Base-by-base conservation (phyloP, 2,329 filamentous ascomycete species). In the Colletotrichum sp. region DNA sequence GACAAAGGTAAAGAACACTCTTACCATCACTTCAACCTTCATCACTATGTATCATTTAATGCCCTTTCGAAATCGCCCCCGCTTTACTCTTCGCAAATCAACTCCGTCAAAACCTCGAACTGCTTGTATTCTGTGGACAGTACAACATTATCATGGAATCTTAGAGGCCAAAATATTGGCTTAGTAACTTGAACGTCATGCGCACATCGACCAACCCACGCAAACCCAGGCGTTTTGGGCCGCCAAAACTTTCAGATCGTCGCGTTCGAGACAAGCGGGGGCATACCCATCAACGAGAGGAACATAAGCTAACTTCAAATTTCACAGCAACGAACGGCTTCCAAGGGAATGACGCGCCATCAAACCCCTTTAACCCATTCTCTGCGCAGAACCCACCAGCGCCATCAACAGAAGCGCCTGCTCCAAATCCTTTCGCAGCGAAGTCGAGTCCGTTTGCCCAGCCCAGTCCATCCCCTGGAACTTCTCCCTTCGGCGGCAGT, bases 1-100 rank as follows among this genome's bases (percentile, higher is more conserved):
- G 61, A 60, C 43, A 67, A 72, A 71, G 60, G 74, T 76, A 76
- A 74, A 74, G 70, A 73, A 64, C 28, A 24, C 61, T 69, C 64
- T 66, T 60, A 18, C 36, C 64, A 60, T 18, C 28, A 61, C 34
- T 39, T 65, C 26, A 39, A 24, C n/a, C 34, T 18, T 13, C 60
- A 28, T 30, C 57, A 26, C 63, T 36, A 32, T 9, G 21, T 65
- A 10, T 13, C 24, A 24, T 30, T 34, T 43, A 64, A 21, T 9
- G 5, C 28, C 59, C 24, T 18, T 28, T 39, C 71, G 32, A 48
- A 43, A 43, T 39, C 39, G 52, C 30, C 68, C 24, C 57, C 26
- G 67, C 67, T 61, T 48, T 15, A 16, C 36, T 26, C 21, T 21
- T 12, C 21, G 52, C n/a, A 34, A 28, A 18, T 26, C 13, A 24